Conservation (phyloP, 371 early-diverging fungal species). For the Phascolomyces articulosus region DNA sequence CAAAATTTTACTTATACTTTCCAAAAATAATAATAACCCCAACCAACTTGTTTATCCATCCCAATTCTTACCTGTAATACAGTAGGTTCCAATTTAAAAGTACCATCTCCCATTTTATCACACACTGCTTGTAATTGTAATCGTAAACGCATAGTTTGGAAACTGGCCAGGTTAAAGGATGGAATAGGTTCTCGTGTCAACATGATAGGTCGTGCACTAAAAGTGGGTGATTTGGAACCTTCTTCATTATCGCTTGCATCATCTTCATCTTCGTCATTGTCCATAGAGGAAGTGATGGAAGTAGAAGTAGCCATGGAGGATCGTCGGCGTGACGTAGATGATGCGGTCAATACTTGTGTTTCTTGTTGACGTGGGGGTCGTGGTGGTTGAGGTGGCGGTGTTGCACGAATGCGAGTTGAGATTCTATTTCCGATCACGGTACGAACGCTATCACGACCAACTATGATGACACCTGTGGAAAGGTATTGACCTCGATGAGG, state of each 20-base stretch:
- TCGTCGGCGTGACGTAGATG: background rate
- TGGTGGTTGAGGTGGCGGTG: conserved; percentile 7
- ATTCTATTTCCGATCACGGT: conserved; percentile 7
- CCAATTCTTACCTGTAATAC: conserved; percentile 36
- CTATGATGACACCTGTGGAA: conserved; percentile 3
- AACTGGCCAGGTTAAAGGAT: conserved; percentile 39
- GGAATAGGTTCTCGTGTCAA: conserved; percentile 21
- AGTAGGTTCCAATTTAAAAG: conserved; percentile 41
- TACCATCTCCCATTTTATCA: conserved; percentile 19
- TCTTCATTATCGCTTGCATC: conserved; percentile 8
- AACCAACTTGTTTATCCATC: background rate
- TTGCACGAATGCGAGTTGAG: conserved; percentile 2
- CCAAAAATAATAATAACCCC: too few species aligned
- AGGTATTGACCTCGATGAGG: background rate
- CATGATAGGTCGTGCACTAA: conserved; percentile 17
- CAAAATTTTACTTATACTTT: too few species aligned
- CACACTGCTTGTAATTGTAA: conserved; percentile 37
- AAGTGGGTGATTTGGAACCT: conserved; percentile 1
- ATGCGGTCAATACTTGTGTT: background rate
- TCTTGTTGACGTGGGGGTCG: conserved; percentile 16
- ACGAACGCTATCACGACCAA: conserved; percentile 1
- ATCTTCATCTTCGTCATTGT: conserved; percentile 14
- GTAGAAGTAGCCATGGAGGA: background rate
- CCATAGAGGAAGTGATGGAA: conserved; percentile 27
- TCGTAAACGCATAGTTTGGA: conserved; percentile 42